phyloP scores from a whole-genome alignment of 1,284 basidiomycete species.

The Kwoniella shivajii region DNA sequence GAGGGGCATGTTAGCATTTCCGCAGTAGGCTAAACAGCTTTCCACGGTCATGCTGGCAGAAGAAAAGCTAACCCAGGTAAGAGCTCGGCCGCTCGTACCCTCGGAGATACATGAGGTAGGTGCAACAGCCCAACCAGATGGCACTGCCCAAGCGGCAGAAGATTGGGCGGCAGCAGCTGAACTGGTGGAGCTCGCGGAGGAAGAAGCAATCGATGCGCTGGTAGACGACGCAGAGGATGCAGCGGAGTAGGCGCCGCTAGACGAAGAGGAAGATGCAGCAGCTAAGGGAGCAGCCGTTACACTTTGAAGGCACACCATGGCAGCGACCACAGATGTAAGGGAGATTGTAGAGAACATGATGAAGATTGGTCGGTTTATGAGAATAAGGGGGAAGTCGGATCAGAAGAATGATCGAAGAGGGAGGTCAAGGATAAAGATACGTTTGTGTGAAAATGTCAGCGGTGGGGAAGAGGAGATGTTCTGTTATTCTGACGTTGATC shows the following conservation, averaged over 20 bases:
- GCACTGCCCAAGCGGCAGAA: constrained; percentile 14
- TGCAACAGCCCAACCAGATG: constrained; percentile 25
- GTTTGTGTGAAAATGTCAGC: background rate
- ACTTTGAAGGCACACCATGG: background rate
- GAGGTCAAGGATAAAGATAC: background rate
- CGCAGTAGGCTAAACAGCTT: constrained; percentile 35
- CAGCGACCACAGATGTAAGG: background rate
- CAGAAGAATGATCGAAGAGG: constrained; percentile 7
- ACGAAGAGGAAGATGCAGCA: constrained; percentile 50
- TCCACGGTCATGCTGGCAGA: constrained; percentile 28
- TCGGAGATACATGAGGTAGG: constrained; percentile 25
- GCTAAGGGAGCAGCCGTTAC: constrained; percentile 1
- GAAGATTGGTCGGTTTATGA: background rate
- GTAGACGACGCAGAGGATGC: constrained; percentile 7
- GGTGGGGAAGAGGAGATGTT: background rate
- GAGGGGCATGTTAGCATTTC: constrained; percentile 30
- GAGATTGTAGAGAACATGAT: constrained; percentile 5
- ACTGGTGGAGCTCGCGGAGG: background rate
- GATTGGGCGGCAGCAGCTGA: constrained; percentile 6
- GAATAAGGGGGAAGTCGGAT: background rate
- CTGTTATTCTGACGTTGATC: background rate
- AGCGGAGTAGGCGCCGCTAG: background rate
- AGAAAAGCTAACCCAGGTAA: constrained; percentile 22
- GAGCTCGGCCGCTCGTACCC: constrained; percentile 26
- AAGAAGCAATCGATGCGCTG: constrained; percentile 6